Conservation (phyloP, 305 asterid genomes). For the Euphrasia arctica region DNA sequence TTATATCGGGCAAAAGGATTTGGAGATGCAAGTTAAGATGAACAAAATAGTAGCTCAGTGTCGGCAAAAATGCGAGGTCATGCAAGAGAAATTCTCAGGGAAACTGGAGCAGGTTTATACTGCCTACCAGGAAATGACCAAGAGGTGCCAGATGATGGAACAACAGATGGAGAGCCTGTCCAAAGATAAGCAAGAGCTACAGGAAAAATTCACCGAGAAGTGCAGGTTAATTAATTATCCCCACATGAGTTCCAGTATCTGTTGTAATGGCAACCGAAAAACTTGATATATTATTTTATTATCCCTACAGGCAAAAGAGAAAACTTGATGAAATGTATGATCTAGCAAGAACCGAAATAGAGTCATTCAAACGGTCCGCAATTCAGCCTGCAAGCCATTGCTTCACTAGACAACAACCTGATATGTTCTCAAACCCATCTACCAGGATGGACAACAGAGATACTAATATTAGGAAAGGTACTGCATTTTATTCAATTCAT, state of each 20-base stretch:
- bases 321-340: conserved; percentile 97
- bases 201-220: conserved; percentile 82
- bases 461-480: conserved; percentile 55
- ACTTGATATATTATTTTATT: conserved; percentile 6
- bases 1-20: conserved; percentile 80
- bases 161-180: conserved; percentile 74
- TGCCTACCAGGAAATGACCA: conserved; percentile 77
- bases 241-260: conserved; percentile 5
- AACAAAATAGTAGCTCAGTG: conserved; percentile 74
- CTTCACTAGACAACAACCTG: conserved; percentile 58
- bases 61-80: conserved; percentile 75
- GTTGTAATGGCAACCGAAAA: neutral
- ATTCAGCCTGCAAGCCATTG: conserved; percentile 61
- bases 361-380: conserved; percentile 64
- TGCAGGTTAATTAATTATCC: conserved; percentile 56
- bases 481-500: conserved; percentile 14
- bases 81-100: conserved; percentile 82
- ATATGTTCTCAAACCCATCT: conserved; percentile 61
- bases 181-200: conserved; percentile 91
- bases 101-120: conserved; percentile 83
- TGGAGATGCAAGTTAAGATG: conserved; percentile 87
- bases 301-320: conserved; percentile 73
- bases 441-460: conserved; percentile 60
- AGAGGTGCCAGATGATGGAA: conserved; percentile 86
- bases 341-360: conserved; percentile 70